Evolutionary conservation across 441 rosid species (phyloP), one percentile per base, ranked within the genome.

Genomic region (Cnidoscolus chayamansa): DNA sequence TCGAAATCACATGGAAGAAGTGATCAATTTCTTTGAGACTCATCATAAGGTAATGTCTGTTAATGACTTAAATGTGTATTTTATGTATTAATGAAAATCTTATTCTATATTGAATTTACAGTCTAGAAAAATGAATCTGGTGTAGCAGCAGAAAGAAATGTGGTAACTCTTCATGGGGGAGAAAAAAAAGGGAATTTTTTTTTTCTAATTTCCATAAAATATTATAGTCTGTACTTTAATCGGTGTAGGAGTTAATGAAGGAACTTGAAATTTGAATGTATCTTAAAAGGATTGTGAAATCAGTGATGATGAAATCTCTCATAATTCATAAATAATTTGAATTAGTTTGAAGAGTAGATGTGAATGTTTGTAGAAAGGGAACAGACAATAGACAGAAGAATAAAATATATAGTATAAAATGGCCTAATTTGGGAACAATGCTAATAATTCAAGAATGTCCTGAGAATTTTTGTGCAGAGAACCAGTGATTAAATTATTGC

Each of bases 1-100:
- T 72, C 82, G 94, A 54, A 92, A 92, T 77, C 96, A 90, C 79
- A 88, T 90, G 94, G 97, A 92, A 81, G 96, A 92, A 74, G 97
- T 92, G 71, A 90, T 90, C 70, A 87, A 62, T 50, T 90, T 92
- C 84, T 84, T 92, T 67, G 97, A 92, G 82, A 90, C 86, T 60
- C 89, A 89, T 67, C 97, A 92, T 79, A 86, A 89, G 97, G 98
- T 90, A 84, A 7, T 35, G n/a, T 32, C 12, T 3, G 1, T 40
- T 35, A 17, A 0, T 11, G 1, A 25, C 25, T 25, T 25, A 25
- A 25, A 25, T 57, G 19, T 13, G 10, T 15, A 15, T 60, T 25
- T 12, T 9, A 45, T 12, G 31, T 20, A 25, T 30, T 49, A 50
- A 66, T 66, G 53, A 45, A 65, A 50, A 30, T 49, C 25, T 25